Evolutionary conservation across 257 asterid genomes (phyloP), one percentile per base, ranked within the genome.

Genomic region (Capsicum chinense): DNA sequence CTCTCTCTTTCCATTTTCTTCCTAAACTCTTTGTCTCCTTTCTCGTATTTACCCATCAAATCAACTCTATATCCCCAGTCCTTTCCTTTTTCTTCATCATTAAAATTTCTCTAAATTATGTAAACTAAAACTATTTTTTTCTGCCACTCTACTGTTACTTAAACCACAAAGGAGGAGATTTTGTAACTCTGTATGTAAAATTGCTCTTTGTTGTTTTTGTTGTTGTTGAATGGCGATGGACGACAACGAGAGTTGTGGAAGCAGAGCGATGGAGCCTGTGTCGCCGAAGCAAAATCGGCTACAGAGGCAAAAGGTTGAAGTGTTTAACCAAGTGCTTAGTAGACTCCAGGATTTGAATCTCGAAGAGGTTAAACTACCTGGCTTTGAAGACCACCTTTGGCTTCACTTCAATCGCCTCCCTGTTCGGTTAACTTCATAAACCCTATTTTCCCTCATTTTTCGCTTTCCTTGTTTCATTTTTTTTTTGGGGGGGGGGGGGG

Each of bases 371-470:
- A 87, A 85, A 37, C 89, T 89, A 11, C 91, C 93, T 26, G 93
- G 89, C 56, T 89, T 89, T 79, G 93, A 89, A 66, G 93, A 90
- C 82, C 89, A 89, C 86, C 88, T 90, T n/a, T 90, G 93, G 93
- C 89, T 81, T 71, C 93, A 90, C 83, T 89, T 90, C 83, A 87
- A 87, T 62, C 92, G 93, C 80, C 88, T 90, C 1, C 93, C 93
- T 64, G 86, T 88, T 50, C 82, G 92, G 92, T 89, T 47, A 56
- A 81, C 56, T 8, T 56, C 86, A 70, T 26, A 81, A 86, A 88
- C 89, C 89, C 87, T 86, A 84, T 9, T 13, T 7, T 78, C 19
- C 42, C 67, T 63, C 4, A 39, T 56, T 21, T 48, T 70, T 44
- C 7, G 7, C 6, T 39, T 39, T 3, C 44, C 44, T 39, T 39